Percentiles rank a stretch among this genome's conserved stretches.
Evolutionary conservation across 192 early-diverging fungal genomes (phyloP).

Genomic region (Backusella mclennaniae): DNA sequence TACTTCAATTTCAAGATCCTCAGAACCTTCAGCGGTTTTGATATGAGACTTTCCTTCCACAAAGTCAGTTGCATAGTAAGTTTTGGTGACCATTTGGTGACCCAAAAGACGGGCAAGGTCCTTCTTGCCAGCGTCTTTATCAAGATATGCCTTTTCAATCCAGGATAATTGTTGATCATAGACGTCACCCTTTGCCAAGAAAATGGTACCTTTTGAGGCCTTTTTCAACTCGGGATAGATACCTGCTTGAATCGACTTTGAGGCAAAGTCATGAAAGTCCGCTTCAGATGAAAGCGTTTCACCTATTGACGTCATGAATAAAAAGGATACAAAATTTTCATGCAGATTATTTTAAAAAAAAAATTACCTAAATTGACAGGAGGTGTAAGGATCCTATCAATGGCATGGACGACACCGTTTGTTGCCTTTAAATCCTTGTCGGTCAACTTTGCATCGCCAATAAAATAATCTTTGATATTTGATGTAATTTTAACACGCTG

Average conservation of each 20-base stretch:
- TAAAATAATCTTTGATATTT: not conserved
- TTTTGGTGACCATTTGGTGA: constrained; percentile 42
- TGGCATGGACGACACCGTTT: constrained; percentile 51
- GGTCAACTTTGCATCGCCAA: constrained; percentile 7
- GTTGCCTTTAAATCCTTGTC: constrained; percentile 38
- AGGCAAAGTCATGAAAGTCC: constrained; percentile 28
- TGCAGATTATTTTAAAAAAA: not conserved
- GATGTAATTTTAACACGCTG: constrained; percentile 17
- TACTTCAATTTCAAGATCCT: constrained; percentile 18
- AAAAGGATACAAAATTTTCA: not conserved
- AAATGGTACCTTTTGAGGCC: constrained; percentile 43
- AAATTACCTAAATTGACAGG: constrained; percentile 35
- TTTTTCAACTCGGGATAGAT: constrained; percentile 27
- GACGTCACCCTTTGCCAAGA: constrained; percentile 39
- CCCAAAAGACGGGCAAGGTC: constrained; percentile 40
- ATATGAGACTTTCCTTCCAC: constrained; percentile 16
- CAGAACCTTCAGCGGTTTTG: constrained; percentile 20
- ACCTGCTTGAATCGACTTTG: constrained; percentile 18
- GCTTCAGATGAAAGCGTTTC: not conserved
- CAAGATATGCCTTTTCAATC: constrained; percentile 30
- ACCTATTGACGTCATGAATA: constrained; percentile 7
- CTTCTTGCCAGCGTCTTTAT: constrained; percentile 28
- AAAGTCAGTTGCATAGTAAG: constrained; percentile 37
- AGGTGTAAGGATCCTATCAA: constrained; percentile 37
- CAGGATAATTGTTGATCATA: constrained; percentile 25